These are phyloP conservation scores for Yamadazyma diospyri DNA, from an alignment of 1,139 yeast species.

Conservation along the genomic window DNA sequence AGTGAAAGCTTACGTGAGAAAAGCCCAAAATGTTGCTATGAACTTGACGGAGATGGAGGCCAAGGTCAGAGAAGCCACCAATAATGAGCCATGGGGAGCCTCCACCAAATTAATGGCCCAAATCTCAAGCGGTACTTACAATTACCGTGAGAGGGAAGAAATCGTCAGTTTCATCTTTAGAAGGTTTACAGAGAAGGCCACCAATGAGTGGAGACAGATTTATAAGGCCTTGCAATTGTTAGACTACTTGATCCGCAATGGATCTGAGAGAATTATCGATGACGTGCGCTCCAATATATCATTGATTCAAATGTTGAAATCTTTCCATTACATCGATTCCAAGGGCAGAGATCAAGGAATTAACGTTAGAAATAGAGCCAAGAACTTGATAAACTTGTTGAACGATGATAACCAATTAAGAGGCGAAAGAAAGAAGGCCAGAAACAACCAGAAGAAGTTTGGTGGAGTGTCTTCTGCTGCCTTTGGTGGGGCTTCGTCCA, in stretches of 20 bases:
- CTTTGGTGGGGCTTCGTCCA: slow-evolving; percentile 43
- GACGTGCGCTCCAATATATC: slow-evolving; percentile 85
- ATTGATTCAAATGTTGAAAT: slow-evolving; percentile 81
- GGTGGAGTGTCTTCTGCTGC: slow-evolving; percentile 61
- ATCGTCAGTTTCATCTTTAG: slow-evolving; percentile 67
- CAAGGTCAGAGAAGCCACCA: slow-evolving; percentile 95
- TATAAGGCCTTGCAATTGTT: slow-evolving; percentile 88
- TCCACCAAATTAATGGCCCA: slow-evolving; percentile 88
- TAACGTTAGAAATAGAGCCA: slow-evolving; percentile 88
- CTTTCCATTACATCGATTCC: slow-evolving; percentile 91
- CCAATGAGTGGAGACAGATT: slow-evolving; percentile 97
- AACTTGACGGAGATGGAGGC: slow-evolving; percentile 95
- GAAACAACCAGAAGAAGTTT: slow-evolving; percentile 78
- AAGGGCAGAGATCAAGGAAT: slow-evolving; percentile 97
- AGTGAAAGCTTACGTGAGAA: slow-evolving; percentile 95
- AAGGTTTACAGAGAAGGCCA: slow-evolving; percentile 90
- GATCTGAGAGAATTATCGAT: slow-evolving; percentile 92
- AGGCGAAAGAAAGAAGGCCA: slow-evolving; percentile 82
- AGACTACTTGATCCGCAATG: slow-evolving; percentile 88
- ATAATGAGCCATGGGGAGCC: slow-evolving; percentile 99
- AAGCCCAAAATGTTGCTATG: slow-evolving; percentile 93
- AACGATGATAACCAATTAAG: slow-evolving; percentile 77
- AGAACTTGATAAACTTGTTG: slow-evolving; percentile 65
- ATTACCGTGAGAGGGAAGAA: slow-evolving; percentile 78
- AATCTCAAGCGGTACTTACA: slow-evolving; percentile 92